Percentiles rank a stretch among this genome's conserved stretches.
These are phyloP conservation scores for Solanum ossicruentum DNA, from an alignment of 257 asterid genomes.

Conservation along the genomic window DNA sequence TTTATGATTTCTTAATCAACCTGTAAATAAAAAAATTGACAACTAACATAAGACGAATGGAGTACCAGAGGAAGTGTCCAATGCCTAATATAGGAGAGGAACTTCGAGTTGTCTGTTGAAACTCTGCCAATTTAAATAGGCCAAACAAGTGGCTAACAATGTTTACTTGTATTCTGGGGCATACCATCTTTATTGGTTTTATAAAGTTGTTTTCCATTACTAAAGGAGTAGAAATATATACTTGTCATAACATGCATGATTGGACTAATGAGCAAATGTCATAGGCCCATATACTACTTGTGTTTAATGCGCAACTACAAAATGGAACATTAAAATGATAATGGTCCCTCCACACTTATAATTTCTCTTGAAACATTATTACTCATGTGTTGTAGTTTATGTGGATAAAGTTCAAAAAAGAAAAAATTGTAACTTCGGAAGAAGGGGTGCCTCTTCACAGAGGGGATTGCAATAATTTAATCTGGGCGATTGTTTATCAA, in stretches of 20 bases:
- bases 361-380: not conserved
- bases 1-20: not conserved
- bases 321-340: not conserved
- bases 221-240: not conserved
- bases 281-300: not conserved
- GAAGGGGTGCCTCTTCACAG: no score
- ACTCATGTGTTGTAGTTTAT: no score
- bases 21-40: accelerated
- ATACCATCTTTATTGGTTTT: not conserved
- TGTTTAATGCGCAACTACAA: not conserved
- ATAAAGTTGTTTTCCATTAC: not conserved
- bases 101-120: not conserved
- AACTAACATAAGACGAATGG: accelerated
- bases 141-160: not conserved
- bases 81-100: not conserved
- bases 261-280: not conserved
- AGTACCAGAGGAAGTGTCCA: no score
- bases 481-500: no score
- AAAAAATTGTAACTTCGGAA: no score
- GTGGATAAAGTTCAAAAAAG: no score
- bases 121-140: not conserved
- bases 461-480: no score
- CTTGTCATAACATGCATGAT: not conserved
- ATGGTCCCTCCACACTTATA: not conserved
- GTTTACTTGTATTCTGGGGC: not conserved